phyloP scores from a whole-genome alignment of 2,329 filamentous ascomycete genomes.

The Venturia nashicola region DNA sequence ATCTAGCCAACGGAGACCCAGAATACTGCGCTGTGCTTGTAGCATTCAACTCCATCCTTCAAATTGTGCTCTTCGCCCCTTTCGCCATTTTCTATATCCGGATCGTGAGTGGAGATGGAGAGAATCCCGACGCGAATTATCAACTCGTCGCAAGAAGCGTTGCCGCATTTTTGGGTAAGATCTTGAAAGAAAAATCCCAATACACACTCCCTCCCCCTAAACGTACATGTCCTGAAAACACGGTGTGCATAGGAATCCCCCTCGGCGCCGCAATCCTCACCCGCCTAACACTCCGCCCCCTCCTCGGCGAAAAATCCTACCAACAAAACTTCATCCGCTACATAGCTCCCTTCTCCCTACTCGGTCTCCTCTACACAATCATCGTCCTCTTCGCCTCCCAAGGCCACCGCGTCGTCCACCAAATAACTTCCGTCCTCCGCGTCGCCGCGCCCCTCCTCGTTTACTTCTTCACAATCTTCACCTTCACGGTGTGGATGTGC shows the following conservation, averaged over 20 bases:
- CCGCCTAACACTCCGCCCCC: slow-evolving; percentile 45
- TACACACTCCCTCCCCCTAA: background rate
- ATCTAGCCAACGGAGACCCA: slow-evolving; percentile 59
- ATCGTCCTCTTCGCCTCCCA: slow-evolving; percentile 76
- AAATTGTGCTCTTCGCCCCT: slow-evolving; percentile 36
- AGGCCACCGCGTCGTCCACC: slow-evolving; percentile 62
- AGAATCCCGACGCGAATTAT: slow-evolving; percentile 41
- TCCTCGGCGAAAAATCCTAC: slow-evolving; percentile 50
- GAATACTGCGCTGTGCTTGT: slow-evolving; percentile 64
- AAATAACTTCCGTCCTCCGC: slow-evolving; percentile 71
- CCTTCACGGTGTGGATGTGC: slow-evolving; percentile 49
- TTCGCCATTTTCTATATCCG: slow-evolving; percentile 44
- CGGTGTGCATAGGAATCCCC: slow-evolving; percentile 44
- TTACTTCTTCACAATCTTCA: slow-evolving; percentile 70
- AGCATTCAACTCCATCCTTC: slow-evolving; percentile 35
- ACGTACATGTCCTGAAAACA: background rate
- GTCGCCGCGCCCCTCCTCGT: slow-evolving; percentile 71
- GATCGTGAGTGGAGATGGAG: slow-evolving; percentile 46
- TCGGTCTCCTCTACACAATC: slow-evolving; percentile 80
- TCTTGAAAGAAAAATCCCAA: no score
- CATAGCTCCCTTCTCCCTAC: slow-evolving; percentile 60
- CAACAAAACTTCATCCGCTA: slow-evolving; percentile 56
- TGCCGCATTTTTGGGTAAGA: slow-evolving; percentile 58
- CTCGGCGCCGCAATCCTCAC: slow-evolving; percentile 70
- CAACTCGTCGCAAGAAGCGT: slow-evolving; percentile 64